Evolutionary conservation across 352 stramenopile genomes (phyloP), one percentile per base, ranked within the genome.

Genomic region (Pythium oligandrum): DNA sequence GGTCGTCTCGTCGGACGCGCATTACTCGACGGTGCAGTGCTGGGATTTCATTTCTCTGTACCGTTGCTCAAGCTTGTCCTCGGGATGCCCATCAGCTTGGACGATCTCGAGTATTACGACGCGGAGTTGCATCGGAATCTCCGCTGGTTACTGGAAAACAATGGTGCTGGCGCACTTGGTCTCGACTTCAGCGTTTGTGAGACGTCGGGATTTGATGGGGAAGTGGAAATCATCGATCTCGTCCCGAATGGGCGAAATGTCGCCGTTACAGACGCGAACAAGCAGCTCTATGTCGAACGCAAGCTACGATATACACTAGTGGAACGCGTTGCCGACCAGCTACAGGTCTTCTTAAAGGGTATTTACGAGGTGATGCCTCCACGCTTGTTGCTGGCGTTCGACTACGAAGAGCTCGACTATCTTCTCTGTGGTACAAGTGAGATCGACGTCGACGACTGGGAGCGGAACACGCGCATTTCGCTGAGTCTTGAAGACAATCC

Each of bases 321-420:
- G 35, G 74, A 80, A 56, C 86, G 70, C 57, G 67, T 89, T 12
- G 67, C 69, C 4, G 60, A 68, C 44, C 71, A 89, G 56, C 65
- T 87, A 44, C 67, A 83, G 39, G 70, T 63, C 0, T 76, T 87
- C 37, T 58, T 98, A 11, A 93, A 85, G 53, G 96, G 96, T 30
- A 89, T 99, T 44, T 98, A 98, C 65, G 93, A 98, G 58, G 90
- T 98, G n/a, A 88, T 98, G 57, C 96, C 96, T 2, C 86, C 92
- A 45, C 73, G 96, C 33, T 75, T 98, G 39, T 64, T 99, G 11
- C 86, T 96, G 47, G 74, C 97, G 2, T 99, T 99, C 68, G 96
- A 99, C 63, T 96, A 92, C 32, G 94, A 98, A 71, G 96, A 99
- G 70, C 78, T 99, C 5, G 96, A 99, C 59, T 83, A 98, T 44